Evolutionary conservation across 2,329 filamentous ascomycete species (phyloP), one percentile per base, ranked within the genome.

Genomic region (Aspergillus neoniger): DNA sequence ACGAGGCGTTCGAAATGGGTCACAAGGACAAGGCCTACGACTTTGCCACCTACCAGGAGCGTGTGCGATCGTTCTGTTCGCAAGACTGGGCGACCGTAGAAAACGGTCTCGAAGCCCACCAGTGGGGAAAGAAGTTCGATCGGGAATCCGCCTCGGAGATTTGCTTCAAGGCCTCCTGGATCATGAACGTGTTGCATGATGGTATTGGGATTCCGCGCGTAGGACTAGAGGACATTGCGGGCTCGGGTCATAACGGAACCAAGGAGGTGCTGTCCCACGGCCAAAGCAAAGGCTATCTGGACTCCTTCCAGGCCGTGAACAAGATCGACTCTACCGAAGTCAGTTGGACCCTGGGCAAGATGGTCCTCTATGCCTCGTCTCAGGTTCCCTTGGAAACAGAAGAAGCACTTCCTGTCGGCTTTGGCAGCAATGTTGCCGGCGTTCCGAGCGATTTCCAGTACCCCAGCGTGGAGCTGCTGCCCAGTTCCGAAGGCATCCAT

Each of bases 161-260:
- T 1, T 99, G 95, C 75, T 99, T 99, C 83, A 99, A 99, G 76
- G 93, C 95, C 0, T 95, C 92, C 5, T 99, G 96, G 95, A 82
- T 99, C 48, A 96, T 99, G 72, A 99, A 96, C 69, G 89, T 99
- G 71, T 83, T 99, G 4, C 94, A 99, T 70, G 91, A 97, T 64
- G 95, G 95, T 2, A 97, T 99, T 65, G 96, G 95, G 0, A 88
- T 99, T 55, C 96, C 96, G 5, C 86, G 93, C 54, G 82, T 95
- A 5, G 92, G 91, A 0, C 77, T 96, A 14, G 94, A 96, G 67
- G 80, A 86, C 19, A 81, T 83, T 0, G 73, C 77, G 9, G 72
- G 74, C 7, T 80, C 82, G 0, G 80, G 79, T 14, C 82, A 86
- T 60, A 96, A 96, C 71, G 84, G 86, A 9, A 92, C 91, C 1